Conservation (phyloP, 129 eudicot species). For the Artemisia tridentata region DNA sequence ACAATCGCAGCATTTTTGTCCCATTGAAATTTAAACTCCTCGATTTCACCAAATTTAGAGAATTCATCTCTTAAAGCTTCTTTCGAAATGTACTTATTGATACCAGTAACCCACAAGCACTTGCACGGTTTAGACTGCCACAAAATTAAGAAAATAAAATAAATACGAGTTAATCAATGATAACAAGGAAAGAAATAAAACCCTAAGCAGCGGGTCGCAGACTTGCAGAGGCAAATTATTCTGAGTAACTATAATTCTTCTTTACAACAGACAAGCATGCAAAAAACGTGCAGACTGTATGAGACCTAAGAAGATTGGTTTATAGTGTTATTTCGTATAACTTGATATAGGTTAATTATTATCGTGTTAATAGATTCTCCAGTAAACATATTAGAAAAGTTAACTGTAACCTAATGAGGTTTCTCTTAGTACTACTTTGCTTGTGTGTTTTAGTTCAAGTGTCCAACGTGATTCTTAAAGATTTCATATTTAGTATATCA, state of each 20-base stretch:
- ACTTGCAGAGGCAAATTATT: too few relatives aligned
- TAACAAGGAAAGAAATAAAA: neutral
- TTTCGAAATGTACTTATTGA: slow-evolving; percentile 55
- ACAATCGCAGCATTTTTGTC: slow-evolving; percentile 65
- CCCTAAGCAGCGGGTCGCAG: neutral
- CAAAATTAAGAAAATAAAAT: neutral
- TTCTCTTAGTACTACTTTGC: slow-evolving; percentile 2
- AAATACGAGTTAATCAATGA: slow-evolving; percentile 3
- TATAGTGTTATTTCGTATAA: too few relatives aligned
- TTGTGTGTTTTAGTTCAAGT: neutral
- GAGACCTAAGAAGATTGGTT: too few relatives aligned
- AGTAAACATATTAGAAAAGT: neutral
- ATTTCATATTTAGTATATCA: neutral
- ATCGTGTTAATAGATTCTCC: neutral
- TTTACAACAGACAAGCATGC: neutral
- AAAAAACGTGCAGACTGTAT: neutral
- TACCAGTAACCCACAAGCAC: slow-evolving; percentile 83
- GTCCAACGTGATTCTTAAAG: neutral
- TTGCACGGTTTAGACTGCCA: slow-evolving; percentile 86
- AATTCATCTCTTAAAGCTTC: slow-evolving; percentile 75
- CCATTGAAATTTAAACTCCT: slow-evolving; percentile 63
- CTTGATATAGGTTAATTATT: neutral
- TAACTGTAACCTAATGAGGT: neutral
- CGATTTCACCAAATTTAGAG: slow-evolving; percentile 62
- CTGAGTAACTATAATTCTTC: too few relatives aligned